These are phyloP conservation scores for Geranium brycei DNA, from an alignment of 345 rosid species.

Conservation along the genomic window DNA sequence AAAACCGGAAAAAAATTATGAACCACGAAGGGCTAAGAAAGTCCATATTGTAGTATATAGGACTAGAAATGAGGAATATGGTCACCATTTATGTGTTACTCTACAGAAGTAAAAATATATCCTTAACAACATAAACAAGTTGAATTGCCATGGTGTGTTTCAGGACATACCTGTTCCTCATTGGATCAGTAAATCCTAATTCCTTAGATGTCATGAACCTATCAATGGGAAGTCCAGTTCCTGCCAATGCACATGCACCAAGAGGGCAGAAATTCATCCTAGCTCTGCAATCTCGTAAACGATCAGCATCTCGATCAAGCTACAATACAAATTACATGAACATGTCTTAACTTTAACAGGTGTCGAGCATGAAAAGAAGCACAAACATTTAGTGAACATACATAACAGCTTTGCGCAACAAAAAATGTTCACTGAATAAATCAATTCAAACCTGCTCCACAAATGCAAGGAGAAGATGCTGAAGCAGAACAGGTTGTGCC, in stretches of 20 bases:
- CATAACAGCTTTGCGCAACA: not conserved
- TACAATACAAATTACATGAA: constrained; percentile 23
- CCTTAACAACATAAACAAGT: not conserved
- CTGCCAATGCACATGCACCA: constrained; percentile 98
- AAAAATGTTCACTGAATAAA: not conserved
- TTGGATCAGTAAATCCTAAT: constrained; percentile 71
- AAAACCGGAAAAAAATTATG: no score
- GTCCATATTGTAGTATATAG: not conserved
- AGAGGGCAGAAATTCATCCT: constrained; percentile 77
- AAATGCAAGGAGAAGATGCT: constrained; percentile 72
- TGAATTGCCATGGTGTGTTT: not conserved
- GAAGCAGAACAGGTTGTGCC: constrained; percentile 83
- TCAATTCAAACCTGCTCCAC: constrained; percentile 61
- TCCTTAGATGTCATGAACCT: constrained; percentile 69
- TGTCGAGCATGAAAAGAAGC: no score
- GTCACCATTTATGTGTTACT: not conserved
- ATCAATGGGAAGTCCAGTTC: constrained; percentile 87
- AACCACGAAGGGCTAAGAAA: not conserved
- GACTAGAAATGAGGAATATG: not conserved
- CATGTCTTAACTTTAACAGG: no score
- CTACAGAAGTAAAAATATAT: not conserved
- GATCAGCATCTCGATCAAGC: constrained; percentile 92
- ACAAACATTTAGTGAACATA: not conserved
- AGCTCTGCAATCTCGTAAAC: constrained; percentile 58
- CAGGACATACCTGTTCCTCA: constrained; percentile 73